Evolutionary conservation across 805 yeast genomes (phyloP), one percentile per base, ranked within the genome.

Genomic region (Pichia californica): DNA sequence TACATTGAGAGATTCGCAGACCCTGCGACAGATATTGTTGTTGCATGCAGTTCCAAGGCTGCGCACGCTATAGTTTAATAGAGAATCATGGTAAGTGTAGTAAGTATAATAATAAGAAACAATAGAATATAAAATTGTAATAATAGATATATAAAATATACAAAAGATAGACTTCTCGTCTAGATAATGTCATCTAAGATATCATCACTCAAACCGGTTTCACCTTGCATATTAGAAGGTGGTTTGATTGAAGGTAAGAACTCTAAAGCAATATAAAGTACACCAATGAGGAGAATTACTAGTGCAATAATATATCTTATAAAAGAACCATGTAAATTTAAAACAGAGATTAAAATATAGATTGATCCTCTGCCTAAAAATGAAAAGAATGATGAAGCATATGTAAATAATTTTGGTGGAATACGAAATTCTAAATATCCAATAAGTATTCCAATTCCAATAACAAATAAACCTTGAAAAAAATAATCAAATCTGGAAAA

Each of bases 221-320:
- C 79, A 31, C 72, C 65, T 55, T 74, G 83, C 85, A 88, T 86
- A 64, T 83, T 86, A 45, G 76, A 83, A 16, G 96, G 96, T 25
- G 88, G 83, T 41, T 84, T 81, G 33, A 86, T 68, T 47, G 83
- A 75, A 16, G 89, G 88, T 23, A 84, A 62, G 40, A 83, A 81
- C 62, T 87, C 93, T 55, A 87, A 70, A 1, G 64, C 76, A 38
- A 73, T 58, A 62, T 70, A 87, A 3, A 63, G 74, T 19, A 77
- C 57, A 25, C 95, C 96, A 20, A 79, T 61, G 3, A 77, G 32
- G 31, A 77, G 71, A n/a, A 85, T 66, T 13, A 83, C 40, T 9
- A 81, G 49, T 2, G 82, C 81, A n/a, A 77, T 66, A 34, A 85
- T 58, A 31, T 76, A 55, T 51, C 88, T 72, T 48, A 84, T 63